Evolutionary conservation across 192 early-diverging fungal genomes (phyloP), one percentile per base, ranked within the genome.

Genomic region (Cladochytrium replicatum): DNA sequence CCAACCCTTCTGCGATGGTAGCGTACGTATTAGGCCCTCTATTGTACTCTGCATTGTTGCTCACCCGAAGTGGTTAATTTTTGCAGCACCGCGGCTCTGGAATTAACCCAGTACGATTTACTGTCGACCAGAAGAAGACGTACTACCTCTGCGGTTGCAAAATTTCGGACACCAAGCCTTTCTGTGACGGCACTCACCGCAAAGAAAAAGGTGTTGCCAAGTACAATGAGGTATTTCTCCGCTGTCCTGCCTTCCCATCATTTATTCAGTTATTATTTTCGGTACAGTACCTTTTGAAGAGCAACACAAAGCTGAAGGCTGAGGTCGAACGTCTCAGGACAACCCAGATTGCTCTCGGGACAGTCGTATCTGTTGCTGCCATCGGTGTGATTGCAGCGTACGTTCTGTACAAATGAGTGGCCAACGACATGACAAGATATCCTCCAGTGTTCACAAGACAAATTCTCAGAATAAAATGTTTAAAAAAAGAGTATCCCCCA

Each of bases 1-100:
- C 61, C 66, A 68, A 48, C 66, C 66, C 28, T 68, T 68, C 44
- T 68, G 66, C 53, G 66, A 68, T 37, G 66, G 66, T 2, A 52
- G 42, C 44, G 38, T 44, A 29, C 50, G 53, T 15, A 13, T 26
- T n/a, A n/a, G n/a, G n/a, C 3, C 23, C 22, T 27, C 6, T 51
- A 17, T 17, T 50, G 24, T 7, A 19, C 17, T 37, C 22, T 9
- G 9, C 28, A 4, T 26, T 25, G 8, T 3, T 17, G n/a, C 46
- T 5, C 19, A 4, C 32, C 13, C n/a, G n/a, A n/a, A n/a, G 27
- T 25, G 5, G 4, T 4, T n/a, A n/a, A 9, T 38, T 25, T 7
- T 3, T 4, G 24, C 51, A 61, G 43, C 64, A 66, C 58, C 60
- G 57, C 32, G 61, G 61, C 42, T 61, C 52, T 7, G 61, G 60